phyloP scores from a whole-genome alignment of 2,329 filamentous ascomycete species.

The Daldinia sp. region DNA sequence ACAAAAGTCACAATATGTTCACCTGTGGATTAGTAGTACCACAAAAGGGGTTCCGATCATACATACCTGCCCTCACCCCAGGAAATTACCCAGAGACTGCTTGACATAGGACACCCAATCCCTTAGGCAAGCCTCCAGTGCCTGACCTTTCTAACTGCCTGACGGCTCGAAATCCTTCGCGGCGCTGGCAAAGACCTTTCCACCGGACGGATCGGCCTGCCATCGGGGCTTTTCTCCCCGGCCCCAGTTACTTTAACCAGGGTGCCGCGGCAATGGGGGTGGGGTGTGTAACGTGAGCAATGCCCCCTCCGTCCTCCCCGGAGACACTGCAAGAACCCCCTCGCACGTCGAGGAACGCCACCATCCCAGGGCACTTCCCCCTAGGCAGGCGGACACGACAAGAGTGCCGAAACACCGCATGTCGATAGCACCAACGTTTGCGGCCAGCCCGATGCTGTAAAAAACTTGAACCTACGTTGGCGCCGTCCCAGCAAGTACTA shows the following conservation, averaged over 20 bases:
- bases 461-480: conserved; percentile 20
- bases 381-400: conserved; percentile 22
- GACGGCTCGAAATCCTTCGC: conserved; percentile 27
- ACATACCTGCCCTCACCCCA: conserved; percentile 14
- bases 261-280: conserved; percentile 21
- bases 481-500: conserved; percentile 30
- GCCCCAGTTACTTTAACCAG: conserved; percentile 20
- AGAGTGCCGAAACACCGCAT: conserved; percentile 1
- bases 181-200: conserved; percentile 5
- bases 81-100: conserved; percentile 28
- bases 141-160: conserved; percentile 36
- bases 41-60: neutral
- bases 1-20: conserved; percentile 1
- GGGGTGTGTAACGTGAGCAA: conserved; percentile 18
- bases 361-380: conserved; percentile 5
- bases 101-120: conserved; percentile 26
- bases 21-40: neutral
- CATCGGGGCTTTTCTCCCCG: conserved; percentile 25
- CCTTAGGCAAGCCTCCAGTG: conserved; percentile 22
- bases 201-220: conserved; percentile 3
- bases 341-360: conserved; percentile 28
- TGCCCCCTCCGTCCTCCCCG: conserved; percentile 13
- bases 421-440: conserved; percentile 29
- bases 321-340: conserved; percentile 12
- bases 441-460: conserved; percentile 11